Conservation (phyloP, 768 basidiomycete genomes). For the Tulasnella sp. region DNA sequence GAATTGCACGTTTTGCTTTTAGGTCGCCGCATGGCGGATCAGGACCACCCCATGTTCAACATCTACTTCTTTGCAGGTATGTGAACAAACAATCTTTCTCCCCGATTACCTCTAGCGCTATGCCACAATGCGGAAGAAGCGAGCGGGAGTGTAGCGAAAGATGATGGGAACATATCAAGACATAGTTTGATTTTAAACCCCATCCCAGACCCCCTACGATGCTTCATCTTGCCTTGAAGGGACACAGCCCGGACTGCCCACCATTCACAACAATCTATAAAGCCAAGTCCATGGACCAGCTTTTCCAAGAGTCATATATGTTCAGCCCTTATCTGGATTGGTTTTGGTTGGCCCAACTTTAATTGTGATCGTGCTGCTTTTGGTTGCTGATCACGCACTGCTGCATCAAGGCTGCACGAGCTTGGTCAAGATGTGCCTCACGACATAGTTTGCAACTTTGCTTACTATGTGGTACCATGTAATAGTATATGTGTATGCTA, state of each 20-base stretch:
- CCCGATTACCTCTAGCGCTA: not conserved
- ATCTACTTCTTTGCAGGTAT: no score
- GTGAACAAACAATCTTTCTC: not conserved
- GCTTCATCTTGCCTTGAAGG: constrained; percentile 68
- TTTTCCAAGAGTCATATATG: constrained; percentile 81
- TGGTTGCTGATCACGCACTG: constrained; percentile 99
- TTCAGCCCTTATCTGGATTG: constrained; percentile 53
- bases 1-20: no score
- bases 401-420: constrained; percentile 87
- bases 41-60: no score
- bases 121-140: constrained; percentile 80
- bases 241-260: constrained; percentile 22
- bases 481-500: constrained; percentile 68
- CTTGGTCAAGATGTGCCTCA: constrained; percentile 62
- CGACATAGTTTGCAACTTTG: constrained; percentile 80
- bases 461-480: constrained; percentile 92
- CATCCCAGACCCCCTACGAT: constrained; percentile 90
- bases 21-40: no score
- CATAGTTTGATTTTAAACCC: constrained; percentile 83
- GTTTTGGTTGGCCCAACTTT: constrained; percentile 9
- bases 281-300: constrained; percentile 54
- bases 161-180: constrained; percentile 84
- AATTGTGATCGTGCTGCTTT: constrained; percentile 11
- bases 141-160: constrained; percentile 88
- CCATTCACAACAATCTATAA: not conserved